Conservation (phyloP, 75 land plant genomes). For the Pinus tabuliformis region DNA sequence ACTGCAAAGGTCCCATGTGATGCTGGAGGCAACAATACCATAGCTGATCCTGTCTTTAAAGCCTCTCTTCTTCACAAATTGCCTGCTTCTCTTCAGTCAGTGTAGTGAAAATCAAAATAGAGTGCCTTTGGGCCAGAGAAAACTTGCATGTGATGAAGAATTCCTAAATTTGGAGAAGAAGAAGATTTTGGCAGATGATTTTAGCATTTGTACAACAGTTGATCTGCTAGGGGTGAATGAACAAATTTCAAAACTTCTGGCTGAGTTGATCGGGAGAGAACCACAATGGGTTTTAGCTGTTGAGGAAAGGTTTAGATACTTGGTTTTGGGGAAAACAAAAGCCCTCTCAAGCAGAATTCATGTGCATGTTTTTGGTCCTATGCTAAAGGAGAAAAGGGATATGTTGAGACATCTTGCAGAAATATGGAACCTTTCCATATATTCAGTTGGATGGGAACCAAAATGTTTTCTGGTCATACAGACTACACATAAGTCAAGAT, state of each 20-base stretch:
- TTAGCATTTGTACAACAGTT: slow-evolving; percentile 65
- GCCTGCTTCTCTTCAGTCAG: slow-evolving; percentile 69
- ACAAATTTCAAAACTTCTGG: slow-evolving; percentile 58
- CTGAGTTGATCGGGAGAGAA: slow-evolving; percentile 70
- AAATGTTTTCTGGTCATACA: slow-evolving; percentile 76
- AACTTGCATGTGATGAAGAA: slow-evolving; percentile 88
- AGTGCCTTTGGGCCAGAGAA: slow-evolving; percentile 81
- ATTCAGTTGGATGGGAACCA: slow-evolving; percentile 87
- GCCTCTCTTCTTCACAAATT: slow-evolving; percentile 57
- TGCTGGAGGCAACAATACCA: slow-evolving; percentile 55
- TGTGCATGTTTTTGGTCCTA: slow-evolving; percentile 77
- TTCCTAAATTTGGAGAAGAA: slow-evolving; percentile 81
- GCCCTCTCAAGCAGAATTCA: slow-evolving; percentile 29
- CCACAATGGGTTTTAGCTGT: slow-evolving; percentile 86
- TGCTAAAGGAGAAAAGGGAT: slow-evolving; percentile 85
- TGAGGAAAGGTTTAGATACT: slow-evolving; percentile 85
- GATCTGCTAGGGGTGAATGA: slow-evolving; percentile 63
- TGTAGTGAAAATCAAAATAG: slow-evolving; percentile 49
- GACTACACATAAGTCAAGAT: slow-evolving; percentile 81
- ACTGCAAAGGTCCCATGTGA: slow-evolving; percentile 80
- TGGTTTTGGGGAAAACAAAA: slow-evolving; percentile 76
- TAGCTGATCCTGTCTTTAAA: slow-evolving; percentile 48
- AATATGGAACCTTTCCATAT: slow-evolving; percentile 84
- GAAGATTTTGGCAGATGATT: slow-evolving; percentile 83
- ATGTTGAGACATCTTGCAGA: slow-evolving; percentile 80